Percentiles rank a stretch among this genome's conserved stretches.
Conservation (phyloP, 176 grass and related monocot species). For the Leersia perrieri region DNA sequence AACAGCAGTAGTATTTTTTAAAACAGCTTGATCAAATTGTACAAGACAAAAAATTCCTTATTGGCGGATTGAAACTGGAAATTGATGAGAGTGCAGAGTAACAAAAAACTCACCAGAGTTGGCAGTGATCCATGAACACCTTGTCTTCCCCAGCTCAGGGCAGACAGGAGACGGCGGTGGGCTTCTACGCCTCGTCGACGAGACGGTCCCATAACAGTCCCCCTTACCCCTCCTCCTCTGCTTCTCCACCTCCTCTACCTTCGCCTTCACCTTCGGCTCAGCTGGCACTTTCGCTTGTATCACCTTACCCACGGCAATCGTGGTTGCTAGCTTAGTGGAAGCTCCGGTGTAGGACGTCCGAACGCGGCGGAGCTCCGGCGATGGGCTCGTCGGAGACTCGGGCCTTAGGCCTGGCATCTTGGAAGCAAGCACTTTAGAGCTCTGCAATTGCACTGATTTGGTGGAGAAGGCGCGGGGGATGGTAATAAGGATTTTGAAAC, state of each 20-base stretch:
- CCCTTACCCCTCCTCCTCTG: neutral
- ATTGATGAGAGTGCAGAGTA: neutral
- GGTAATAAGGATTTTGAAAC: constrained; percentile 36
- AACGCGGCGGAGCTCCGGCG: constrained; percentile 23
- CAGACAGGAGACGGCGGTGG: neutral
- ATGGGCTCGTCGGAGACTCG: neutral
- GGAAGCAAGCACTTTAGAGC: neutral
- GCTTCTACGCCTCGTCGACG: neutral
- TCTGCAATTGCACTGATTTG: neutral
- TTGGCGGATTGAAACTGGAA: neutral
- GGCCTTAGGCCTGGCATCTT: constrained; percentile 36
- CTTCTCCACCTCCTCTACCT: neutral
- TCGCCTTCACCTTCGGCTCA: neutral
- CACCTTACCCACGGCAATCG: neutral
- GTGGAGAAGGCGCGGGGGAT: neutral
- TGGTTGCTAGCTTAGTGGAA: neutral
- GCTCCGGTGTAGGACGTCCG: neutral
- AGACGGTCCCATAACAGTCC: neutral
- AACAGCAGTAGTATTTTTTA: neutral
- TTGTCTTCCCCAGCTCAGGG: constrained; percentile 5
- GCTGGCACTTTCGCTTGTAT: neutral
- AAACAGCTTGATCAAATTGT: neutral
- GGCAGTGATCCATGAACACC: constrained; percentile 58
- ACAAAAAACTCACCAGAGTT: constrained; percentile 37
- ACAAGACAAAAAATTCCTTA: neutral